Conservation (phyloP, 1,284 basidiomycete genomes). For the Pseudozyma thailandica region DNA sequence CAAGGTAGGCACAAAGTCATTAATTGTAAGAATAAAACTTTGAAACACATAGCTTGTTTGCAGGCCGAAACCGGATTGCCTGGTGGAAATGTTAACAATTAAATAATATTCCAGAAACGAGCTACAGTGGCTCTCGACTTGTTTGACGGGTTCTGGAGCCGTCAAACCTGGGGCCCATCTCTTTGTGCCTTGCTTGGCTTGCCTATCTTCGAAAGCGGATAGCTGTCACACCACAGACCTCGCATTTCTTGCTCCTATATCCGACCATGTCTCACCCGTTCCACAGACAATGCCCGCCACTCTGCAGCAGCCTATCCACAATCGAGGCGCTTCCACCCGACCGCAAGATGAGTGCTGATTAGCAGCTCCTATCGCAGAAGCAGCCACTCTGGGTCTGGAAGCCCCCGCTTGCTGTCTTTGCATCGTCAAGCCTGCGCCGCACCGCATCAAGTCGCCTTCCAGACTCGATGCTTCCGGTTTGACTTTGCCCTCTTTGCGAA, state of each 20-base stretch:
- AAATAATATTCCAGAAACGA: no score
- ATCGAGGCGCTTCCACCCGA: background rate
- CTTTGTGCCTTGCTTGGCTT: no score
- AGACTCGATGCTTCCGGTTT: slow-evolving; percentile 14
- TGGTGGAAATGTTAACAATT: no score
- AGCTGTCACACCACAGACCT: slow-evolving; percentile 21
- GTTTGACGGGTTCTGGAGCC: no score
- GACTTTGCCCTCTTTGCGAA: slow-evolving; percentile 1
- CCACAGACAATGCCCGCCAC: slow-evolving; percentile 13
- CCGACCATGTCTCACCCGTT: slow-evolving; percentile 25
- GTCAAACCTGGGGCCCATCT: no score
- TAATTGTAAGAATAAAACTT: no score
- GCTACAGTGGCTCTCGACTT: no score
- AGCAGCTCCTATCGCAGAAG: no score
- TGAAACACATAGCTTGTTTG: background rate
- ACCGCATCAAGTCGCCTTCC: background rate
- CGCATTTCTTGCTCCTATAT: background rate
- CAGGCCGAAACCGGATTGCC: background rate
- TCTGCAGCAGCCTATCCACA: background rate
- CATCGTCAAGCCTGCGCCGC: background rate
- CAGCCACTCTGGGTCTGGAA: no score
- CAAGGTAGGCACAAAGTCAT: no score
- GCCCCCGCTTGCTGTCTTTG: no score
- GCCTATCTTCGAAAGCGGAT: background rate
- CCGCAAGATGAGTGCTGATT: background rate